These are phyloP conservation scores for Cladosporium sp. DNA, from an alignment of 2,329 filamentous ascomycete species.

Conservation along the genomic window DNA sequence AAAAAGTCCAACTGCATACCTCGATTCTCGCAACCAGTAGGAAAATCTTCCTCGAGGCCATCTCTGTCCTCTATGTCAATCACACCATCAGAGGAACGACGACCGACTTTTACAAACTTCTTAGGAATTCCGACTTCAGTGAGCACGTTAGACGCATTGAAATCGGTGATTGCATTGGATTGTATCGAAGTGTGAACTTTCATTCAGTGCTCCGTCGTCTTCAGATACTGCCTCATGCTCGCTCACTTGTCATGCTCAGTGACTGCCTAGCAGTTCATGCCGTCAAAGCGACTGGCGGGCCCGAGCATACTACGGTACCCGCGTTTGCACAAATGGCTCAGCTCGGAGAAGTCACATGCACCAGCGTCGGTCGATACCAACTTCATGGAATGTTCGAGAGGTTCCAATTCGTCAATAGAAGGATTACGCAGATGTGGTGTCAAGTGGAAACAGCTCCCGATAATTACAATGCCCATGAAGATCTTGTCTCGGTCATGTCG, in stretches of 20 bases:
- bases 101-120: background rate
- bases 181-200: background rate
- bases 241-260: conserved; percentile 6
- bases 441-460: no score
- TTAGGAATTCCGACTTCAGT: background rate
- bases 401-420: no score
- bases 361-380: no score
- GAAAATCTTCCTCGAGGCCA: conserved; percentile 13
- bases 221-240: background rate
- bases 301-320: background rate
- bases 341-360: no score
- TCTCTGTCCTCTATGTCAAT: conserved; percentile 12
- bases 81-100: conserved; percentile 5
- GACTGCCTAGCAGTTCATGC: background rate
- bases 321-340: background rate
- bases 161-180: background rate
- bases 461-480: no score
- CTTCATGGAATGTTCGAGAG: no score
- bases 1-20: background rate
- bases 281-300: background rate
- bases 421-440: no score
- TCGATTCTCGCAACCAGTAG: conserved; percentile 14
- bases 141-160: background rate
- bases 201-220: background rate
- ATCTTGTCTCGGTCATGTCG: no score